Conservation (phyloP, 768 basidiomycete species). For the Mycena leptocephala region DNA sequence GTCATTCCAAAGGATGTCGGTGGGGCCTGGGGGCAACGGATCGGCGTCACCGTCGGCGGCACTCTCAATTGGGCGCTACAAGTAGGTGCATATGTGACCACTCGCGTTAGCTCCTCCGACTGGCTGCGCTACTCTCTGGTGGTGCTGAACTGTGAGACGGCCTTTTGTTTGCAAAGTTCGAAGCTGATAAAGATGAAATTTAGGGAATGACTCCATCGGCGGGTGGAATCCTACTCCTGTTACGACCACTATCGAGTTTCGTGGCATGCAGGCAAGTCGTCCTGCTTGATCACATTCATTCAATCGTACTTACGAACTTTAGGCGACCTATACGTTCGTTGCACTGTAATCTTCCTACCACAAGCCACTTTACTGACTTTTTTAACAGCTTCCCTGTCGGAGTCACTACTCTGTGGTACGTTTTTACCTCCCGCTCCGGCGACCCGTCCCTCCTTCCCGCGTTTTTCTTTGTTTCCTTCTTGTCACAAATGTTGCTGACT, state of each 20-base stretch:
- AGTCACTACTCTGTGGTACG: slow-evolving; percentile 68
- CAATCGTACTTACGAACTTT: neutral
- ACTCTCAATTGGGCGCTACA: slow-evolving; percentile 69
- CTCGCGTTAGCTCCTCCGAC: slow-evolving; percentile 66
- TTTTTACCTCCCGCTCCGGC: neutral
- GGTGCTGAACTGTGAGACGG: slow-evolving; percentile 75
- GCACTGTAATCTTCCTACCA: neutral
- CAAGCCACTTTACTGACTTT: neutral
- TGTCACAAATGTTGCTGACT: neutral
- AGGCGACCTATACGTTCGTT: slow-evolving; percentile 74
- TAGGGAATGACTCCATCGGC: slow-evolving; percentile 67
- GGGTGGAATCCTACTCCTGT: slow-evolving; percentile 73
- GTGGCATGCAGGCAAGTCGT: slow-evolving; percentile 67
- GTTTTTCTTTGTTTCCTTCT: no score
- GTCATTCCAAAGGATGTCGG: slow-evolving; percentile 77
- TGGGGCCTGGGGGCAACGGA: slow-evolving; percentile 80
- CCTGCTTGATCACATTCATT: neutral
- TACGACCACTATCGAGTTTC: slow-evolving; percentile 74
- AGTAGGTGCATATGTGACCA: slow-evolving; percentile 80
- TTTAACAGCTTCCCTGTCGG: slow-evolving; percentile 75
- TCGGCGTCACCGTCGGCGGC: slow-evolving; percentile 76
- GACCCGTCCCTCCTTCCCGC: no score
- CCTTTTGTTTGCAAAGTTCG: neutral
- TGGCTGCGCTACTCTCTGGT: slow-evolving; percentile 80
- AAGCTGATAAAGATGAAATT: neutral